Evolutionary conservation across 2,329 filamentous ascomycete genomes (phyloP).

Genomic region (Cercospora sp.): DNA sequence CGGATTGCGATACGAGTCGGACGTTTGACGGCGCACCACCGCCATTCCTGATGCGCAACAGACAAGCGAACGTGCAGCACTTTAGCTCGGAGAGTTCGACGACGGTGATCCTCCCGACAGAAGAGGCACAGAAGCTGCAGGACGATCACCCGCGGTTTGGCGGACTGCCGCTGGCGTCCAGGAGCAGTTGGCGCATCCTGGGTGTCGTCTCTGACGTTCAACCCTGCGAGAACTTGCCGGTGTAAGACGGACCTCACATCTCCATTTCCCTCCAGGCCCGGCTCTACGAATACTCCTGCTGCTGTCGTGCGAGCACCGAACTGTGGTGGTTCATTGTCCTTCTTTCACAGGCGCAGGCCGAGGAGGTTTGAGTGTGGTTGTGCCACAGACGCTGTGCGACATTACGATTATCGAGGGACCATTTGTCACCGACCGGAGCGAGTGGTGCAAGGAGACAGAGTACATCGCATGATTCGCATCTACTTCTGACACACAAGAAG

Average conservation of each 20-base stretch:
- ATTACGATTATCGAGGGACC: not conserved
- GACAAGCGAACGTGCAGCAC: not conserved
- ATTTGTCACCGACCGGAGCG: not conserved
- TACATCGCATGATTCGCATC: not conserved
- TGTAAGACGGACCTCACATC: not conserved
- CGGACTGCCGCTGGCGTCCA: not conserved
- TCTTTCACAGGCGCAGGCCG: slow-evolving; percentile 6
- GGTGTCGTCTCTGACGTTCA: not conserved
- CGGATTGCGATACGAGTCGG: not conserved
- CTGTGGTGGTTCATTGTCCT: not conserved
- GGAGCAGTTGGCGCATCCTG: not conserved
- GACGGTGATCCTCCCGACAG: slow-evolving; percentile 3
- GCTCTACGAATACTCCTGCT: not conserved
- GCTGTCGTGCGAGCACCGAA: not conserved
- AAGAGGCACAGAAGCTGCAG: slow-evolving; percentile 1
- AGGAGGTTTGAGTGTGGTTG: slow-evolving; percentile 13
- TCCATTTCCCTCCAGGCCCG: not conserved
- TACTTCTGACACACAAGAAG: slow-evolving; percentile 4
- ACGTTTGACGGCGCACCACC: not conserved
- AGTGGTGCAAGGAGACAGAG: not conserved
- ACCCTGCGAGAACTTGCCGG: not conserved
- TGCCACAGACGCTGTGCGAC: slow-evolving; percentile 10
- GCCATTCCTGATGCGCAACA: not conserved
- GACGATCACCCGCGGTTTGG: not conserved
- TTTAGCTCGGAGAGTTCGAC: slow-evolving; percentile 6